These are phyloP conservation scores for Dalbergia cultrata DNA, from an alignment of 306 rosid species.

Conservation along the genomic window DNA sequence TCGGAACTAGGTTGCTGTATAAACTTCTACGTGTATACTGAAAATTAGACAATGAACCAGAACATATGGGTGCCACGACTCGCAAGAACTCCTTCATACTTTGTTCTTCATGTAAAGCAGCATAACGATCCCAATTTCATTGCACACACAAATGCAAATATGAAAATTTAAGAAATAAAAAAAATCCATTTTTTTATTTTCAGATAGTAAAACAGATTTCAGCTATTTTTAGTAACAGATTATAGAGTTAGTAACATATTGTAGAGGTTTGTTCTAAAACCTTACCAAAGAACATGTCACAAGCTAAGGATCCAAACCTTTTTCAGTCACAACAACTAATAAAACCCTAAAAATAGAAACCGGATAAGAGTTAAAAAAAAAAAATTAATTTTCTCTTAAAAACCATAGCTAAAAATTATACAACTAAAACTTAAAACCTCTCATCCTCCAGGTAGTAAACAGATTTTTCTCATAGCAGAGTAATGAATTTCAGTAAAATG, in stretches of 20 bases:
- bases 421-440: background rate
- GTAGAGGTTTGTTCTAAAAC: background rate
- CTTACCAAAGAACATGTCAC: background rate
- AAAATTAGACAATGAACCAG: background rate
- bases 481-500: background rate
- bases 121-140: background rate
- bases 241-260: background rate
- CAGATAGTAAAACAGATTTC: background rate
- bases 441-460: background rate
- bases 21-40: background rate
- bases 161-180: background rate
- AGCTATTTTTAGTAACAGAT: background rate
- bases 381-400: background rate
- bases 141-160: background rate
- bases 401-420: background rate
- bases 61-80: background rate
- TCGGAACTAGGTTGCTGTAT: background rate
- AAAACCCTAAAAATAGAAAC: conserved; percentile 39
- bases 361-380: background rate
- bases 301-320: conserved; percentile 37
- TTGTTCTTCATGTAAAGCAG: background rate
- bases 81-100: background rate
- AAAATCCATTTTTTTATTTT: background rate
- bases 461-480: background rate
- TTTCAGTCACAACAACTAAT: conserved; percentile 17